These are phyloP conservation scores for Cucurbita moschata DNA, from an alignment of 306 rosid genomes.

Conservation along the genomic window DNA sequence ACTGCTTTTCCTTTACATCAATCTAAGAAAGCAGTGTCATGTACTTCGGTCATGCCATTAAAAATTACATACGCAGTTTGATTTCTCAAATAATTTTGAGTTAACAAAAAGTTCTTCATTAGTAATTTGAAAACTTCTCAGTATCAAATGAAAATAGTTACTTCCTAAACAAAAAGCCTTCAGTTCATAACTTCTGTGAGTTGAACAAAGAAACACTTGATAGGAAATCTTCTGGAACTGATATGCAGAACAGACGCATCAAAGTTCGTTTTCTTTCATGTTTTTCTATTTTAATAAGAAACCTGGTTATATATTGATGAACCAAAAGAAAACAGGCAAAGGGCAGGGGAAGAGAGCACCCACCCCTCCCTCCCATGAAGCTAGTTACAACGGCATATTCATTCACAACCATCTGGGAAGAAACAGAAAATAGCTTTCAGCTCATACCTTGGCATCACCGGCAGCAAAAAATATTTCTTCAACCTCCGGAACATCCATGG, in stretches of 20 bases:
- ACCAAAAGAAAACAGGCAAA: neutral
- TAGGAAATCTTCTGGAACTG: neutral
- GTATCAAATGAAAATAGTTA: neutral
- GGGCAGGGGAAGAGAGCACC: neutral
- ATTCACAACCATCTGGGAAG: neutral
- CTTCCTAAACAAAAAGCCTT: neutral
- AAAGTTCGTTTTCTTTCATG: neutral
- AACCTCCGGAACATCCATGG: conserved; percentile 6
- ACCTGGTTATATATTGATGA: neutral
- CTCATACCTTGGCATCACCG: conserved; percentile 8
- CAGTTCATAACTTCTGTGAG: neutral
- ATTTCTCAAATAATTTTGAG: neutral
- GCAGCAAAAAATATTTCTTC: conserved; percentile 7
- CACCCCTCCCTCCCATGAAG: neutral
- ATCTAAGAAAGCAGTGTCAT: neutral
- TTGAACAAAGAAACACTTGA: neutral
- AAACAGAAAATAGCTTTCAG: neutral
- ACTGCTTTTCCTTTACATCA: neutral
- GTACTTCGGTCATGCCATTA: neutral
- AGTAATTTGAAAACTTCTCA: neutral
- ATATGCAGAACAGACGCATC: neutral
- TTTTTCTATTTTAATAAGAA: neutral
- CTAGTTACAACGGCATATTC: neutral
- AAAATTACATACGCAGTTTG: neutral
- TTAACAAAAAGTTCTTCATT: neutral